These are phyloP conservation scores for Jamesozyma spencerorum DNA, from an alignment of 805 yeast species.

Conservation along the genomic window DNA sequence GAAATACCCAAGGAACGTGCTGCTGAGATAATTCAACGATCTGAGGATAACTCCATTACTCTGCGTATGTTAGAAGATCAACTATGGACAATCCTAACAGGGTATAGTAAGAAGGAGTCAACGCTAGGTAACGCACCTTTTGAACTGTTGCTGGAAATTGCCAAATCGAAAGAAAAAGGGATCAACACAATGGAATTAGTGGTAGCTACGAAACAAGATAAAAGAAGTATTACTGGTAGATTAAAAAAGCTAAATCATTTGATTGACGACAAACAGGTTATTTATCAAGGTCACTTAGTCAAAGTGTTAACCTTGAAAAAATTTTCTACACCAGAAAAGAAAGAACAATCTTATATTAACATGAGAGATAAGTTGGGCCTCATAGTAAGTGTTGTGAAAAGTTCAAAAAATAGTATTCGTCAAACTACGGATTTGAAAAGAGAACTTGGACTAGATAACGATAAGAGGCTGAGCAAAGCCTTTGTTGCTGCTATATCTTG, in stretches of 20 bases:
- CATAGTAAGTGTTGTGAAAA: constrained; percentile 42
- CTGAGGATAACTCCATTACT: constrained; percentile 4
- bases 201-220: constrained; percentile 54
- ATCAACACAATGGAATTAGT: constrained; percentile 51
- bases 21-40: not conserved
- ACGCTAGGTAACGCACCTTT: constrained; percentile 48
- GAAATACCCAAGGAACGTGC: constrained; percentile 5
- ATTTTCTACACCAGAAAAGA: constrained; percentile 25
- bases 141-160: constrained; percentile 49
- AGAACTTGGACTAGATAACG: constrained; percentile 44
- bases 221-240: constrained; percentile 58
- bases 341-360: constrained; percentile 21
- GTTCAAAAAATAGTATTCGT: constrained; percentile 52
- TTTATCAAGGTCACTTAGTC: constrained; percentile 43
- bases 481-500: constrained; percentile 41
- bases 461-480: constrained; percentile 34
- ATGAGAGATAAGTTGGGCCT: constrained; percentile 23
- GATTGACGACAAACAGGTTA: constrained; percentile 34
- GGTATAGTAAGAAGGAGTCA: constrained; percentile 42
- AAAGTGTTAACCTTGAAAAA: constrained; percentile 43
- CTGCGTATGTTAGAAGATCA: constrained; percentile 43
- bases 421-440: constrained; percentile 51
- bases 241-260: constrained; percentile 46
- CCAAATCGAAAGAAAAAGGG: constrained; percentile 47
- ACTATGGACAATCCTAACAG: constrained; percentile 51